Conservation (phyloP, 345 rosid species). For the Gossypium herbaceum region DNA sequence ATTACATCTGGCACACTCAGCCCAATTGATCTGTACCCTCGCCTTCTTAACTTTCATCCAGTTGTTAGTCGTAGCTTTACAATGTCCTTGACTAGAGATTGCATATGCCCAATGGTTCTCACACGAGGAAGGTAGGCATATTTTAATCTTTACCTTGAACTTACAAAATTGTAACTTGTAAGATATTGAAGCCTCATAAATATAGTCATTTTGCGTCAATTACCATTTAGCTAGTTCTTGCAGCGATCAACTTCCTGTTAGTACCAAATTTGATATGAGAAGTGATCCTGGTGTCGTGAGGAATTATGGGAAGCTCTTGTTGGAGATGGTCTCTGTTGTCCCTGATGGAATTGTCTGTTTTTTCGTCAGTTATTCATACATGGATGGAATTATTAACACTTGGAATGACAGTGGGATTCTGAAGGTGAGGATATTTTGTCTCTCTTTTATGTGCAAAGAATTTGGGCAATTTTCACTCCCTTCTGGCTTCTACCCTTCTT, state of each 20-base stretch:
- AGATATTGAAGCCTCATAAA: background rate
- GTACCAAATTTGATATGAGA: slow-evolving; percentile 99
- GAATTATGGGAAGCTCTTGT: slow-evolving; percentile 93
- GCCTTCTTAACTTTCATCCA: slow-evolving; percentile 92
- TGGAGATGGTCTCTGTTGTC: slow-evolving; percentile 93
- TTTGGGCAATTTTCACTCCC: background rate
- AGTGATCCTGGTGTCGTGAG: slow-evolving; percentile 96
- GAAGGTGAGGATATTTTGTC: slow-evolving; percentile 44
- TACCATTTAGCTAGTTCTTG: slow-evolving; percentile 22
- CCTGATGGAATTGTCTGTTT: slow-evolving; percentile 99
- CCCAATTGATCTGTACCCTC: slow-evolving; percentile 97
- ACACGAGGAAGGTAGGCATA: slow-evolving; percentile 82
- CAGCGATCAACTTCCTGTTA: slow-evolving; percentile 98
- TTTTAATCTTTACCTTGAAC: background rate
- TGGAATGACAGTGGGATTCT: slow-evolving; percentile 92
- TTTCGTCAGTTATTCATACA: slow-evolving; percentile 96
- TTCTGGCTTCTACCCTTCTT: background rate
- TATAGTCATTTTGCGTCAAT: background rate
- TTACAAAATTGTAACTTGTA: background rate
- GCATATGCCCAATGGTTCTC: slow-evolving; percentile 99
- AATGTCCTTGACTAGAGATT: slow-evolving; percentile 95
- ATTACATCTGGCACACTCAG: slow-evolving; percentile 97
- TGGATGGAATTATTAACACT: slow-evolving; percentile 91
- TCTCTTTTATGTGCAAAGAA: background rate
- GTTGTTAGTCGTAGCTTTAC: slow-evolving; percentile 94